A percentile compares a stretch with the other conserved stretches of the same genome.
Conservation (phyloP, 768 basidiomycete species). For the Lactifluus piperatus region DNA sequence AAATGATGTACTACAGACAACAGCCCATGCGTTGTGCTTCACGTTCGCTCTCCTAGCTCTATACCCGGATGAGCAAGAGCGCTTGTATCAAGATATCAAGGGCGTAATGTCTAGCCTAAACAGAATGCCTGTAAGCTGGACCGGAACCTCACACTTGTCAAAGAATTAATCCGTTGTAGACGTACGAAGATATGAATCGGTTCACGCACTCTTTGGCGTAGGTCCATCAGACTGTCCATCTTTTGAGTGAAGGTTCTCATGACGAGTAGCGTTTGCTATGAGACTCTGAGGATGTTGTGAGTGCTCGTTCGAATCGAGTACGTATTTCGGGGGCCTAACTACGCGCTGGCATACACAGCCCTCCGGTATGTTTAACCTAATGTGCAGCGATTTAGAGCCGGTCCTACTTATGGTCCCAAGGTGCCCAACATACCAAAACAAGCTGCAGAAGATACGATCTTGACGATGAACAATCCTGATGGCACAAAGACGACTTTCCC, state of each 20-base stretch:
- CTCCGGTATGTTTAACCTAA: neutral
- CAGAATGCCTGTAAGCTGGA: conserved; percentile 3
- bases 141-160: neutral
- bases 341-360: neutral
- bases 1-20: conserved; percentile 24
- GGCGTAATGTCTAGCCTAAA: conserved; percentile 27
- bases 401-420: conserved; percentile 28
- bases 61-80: conserved; percentile 35
- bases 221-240: neutral
- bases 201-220: conserved; percentile 19
- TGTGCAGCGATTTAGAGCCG: neutral
- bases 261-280: conserved; percentile 36
- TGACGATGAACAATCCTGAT: conserved; percentile 27
- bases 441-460: conserved; percentile 39
- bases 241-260: neutral
- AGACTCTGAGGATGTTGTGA: conserved; percentile 38
- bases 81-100: conserved; percentile 30
- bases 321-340: neutral
- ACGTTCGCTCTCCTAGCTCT: conserved; percentile 36
- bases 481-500: conserved; percentile 34
- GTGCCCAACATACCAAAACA: conserved; percentile 37
- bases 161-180: conserved; percentile 2
- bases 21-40: conserved; percentile 32
- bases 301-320: neutral
- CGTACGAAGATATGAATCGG: conserved; percentile 21